phyloP scores from a whole-genome alignment of 2,329 filamentous ascomycete genomes.

The Fusarium miscanthi region DNA sequence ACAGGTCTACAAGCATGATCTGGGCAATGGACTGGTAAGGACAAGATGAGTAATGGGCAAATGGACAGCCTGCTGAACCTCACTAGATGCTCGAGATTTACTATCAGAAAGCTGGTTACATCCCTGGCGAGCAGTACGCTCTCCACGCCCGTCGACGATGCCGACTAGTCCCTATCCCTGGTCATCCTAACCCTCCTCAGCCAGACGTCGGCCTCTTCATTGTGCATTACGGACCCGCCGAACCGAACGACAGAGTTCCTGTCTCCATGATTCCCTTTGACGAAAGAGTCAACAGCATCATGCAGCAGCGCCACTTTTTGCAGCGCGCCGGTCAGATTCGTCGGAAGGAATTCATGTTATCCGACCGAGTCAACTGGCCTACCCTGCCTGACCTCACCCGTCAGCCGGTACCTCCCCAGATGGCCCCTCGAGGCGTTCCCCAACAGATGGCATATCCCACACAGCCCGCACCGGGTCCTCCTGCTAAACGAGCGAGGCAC shows the following conservation, averaged over 20 bases:
- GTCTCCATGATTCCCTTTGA: constrained; percentile 73
- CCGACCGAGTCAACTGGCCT: constrained; percentile 91
- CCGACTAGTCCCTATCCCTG: constrained; percentile 79
- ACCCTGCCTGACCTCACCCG: constrained; percentile 71
- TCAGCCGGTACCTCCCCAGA: constrained; percentile 63
- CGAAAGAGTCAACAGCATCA: constrained; percentile 67
- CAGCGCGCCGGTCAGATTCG: constrained; percentile 82
- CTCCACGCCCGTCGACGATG: constrained; percentile 86
- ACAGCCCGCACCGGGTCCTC: constrained; percentile 61
- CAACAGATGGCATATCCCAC: constrained; percentile 73
- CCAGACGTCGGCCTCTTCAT: constrained; percentile 89
- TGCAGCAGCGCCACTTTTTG: constrained; percentile 72
- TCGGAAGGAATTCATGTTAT: constrained; percentile 94
- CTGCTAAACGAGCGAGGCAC: constrained; percentile 66
- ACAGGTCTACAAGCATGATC: constrained; percentile 78
- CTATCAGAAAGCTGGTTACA: constrained; percentile 83
- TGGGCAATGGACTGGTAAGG: constrained; percentile 69
- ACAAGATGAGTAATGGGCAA: background rate
- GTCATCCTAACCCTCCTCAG: constrained; percentile 74
- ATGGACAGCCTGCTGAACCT: constrained; percentile 20
- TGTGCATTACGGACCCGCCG: constrained; percentile 85
- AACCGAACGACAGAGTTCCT: constrained; percentile 78
- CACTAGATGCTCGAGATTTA: constrained; percentile 86
- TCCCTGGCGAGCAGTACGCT: constrained; percentile 78
- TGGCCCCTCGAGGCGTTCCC: constrained; percentile 61